Base-by-base conservation (phyloP, 1,139 yeast genomes). In the Starmera stellimalicola region DNA sequence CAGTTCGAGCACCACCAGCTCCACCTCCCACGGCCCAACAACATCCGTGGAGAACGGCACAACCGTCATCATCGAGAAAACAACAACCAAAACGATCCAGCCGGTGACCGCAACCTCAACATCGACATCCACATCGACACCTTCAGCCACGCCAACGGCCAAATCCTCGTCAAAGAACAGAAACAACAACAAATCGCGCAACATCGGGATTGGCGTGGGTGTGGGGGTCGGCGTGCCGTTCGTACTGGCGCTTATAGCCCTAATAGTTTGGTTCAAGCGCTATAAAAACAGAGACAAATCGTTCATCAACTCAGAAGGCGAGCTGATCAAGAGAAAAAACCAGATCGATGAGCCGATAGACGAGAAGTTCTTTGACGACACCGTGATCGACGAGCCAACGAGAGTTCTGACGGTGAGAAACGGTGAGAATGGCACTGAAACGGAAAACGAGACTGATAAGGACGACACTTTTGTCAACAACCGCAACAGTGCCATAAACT, bases 151-250 rank as follows among this genome's bases (percentile, higher is more conserved):
- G 16, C 38, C 48, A 26, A 41, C 41, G 16, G 25, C 15, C 3
- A 3, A 29, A 17, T 11, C 32, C 36, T 14, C 6, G 2, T 18
- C 33, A 1, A n/a, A 32, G 9, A 34, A 50, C 5, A 68, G 67
- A 0, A 48, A 68, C 3, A 60, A 71, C 1, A 46, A 50, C n/a
- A 62, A 65, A 32, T 54, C 63, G 37, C 60, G 62, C 35, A 60
- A 60, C 35, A 60, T 69, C 20, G 65, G 68, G n/a, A 62, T 69
- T 30, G 77, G 77, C 27, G 65, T 68, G 33, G 67, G 63, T 14
- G 67, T 61, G 4, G 66, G 66, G 14, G 43, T 61, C 24, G 64
- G 65, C 29, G 47, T 58, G 3, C 66, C 66, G 7, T 9, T 60
- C 6, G 15, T 61, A 3, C 28, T 48, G 3, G 38, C 41, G 0